phyloP scores from a whole-genome alignment of 257 asterid genomes.

The Anisodus tanguticus region DNA sequence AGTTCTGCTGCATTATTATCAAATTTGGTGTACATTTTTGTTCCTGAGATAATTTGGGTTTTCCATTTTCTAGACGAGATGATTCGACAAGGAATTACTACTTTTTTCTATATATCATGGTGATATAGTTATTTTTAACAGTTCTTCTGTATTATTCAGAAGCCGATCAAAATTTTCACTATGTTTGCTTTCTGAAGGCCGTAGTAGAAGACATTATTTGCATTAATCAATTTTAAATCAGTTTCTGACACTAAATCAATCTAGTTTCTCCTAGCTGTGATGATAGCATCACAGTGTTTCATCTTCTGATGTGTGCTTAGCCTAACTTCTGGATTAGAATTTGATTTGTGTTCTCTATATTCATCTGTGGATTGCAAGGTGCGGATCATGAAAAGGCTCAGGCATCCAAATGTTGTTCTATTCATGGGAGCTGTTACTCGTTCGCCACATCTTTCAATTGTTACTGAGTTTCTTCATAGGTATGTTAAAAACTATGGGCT shows the following conservation, averaged over 20 bases:
- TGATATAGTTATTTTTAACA: not conserved
- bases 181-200: not conserved
- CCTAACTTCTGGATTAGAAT: constrained; percentile 35
- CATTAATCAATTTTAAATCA: constrained; percentile 16
- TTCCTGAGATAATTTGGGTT: not conserved
- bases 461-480: constrained; percentile 97
- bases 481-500: constrained; percentile 43
- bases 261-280: constrained; percentile 21
- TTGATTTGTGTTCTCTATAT: constrained; percentile 31
- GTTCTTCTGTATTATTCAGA: constrained; percentile 6
- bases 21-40: not conserved
- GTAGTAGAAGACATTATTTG: not conserved
- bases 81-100: not conserved
- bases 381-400: constrained; percentile 79
- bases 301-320: not conserved
- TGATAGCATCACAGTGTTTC: constrained; percentile 7
- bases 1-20: not conserved
- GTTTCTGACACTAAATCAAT: constrained; percentile 9
- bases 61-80: not conserved
- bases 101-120: constrained; percentile 5
- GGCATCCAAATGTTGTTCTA: constrained; percentile 95
- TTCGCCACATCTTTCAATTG: constrained; percentile 91
- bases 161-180: not conserved
- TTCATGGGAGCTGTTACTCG: constrained; percentile 99
- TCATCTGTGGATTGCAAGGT: constrained; percentile 57